These are phyloP conservation scores for Monosporozyma aerobia DNA, from an alignment of 805 yeast species.

Conservation along the genomic window DNA sequence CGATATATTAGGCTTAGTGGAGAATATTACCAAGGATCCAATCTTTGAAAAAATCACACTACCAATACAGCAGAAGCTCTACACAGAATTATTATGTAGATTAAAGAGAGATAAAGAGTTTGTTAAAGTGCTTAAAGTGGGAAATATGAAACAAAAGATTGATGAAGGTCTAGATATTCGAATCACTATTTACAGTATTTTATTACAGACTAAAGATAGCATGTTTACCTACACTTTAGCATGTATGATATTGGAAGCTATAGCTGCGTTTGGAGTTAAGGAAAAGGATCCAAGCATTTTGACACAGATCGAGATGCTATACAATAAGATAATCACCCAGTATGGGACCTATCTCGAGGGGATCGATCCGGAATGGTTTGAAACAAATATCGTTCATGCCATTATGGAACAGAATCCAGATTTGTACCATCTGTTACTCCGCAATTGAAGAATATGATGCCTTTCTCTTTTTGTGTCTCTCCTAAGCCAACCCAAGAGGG, in stretches of 20 bases:
- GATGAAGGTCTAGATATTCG: conserved; percentile 20
- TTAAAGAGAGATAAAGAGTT: conserved; percentile 20
- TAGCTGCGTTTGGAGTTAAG: conserved; percentile 7
- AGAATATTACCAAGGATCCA: not conserved
- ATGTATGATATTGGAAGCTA: conserved; percentile 7
- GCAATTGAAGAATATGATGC: not conserved
- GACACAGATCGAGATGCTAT: not conserved
- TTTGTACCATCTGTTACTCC: not conserved
- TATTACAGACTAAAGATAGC: conserved; percentile 6
- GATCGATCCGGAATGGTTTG: not conserved
- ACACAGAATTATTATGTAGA: not conserved
- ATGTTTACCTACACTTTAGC: conserved; percentile 1
- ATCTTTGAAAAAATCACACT: not conserved
- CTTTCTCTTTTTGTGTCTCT: not conserved
- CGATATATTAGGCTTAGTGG: not conserved
- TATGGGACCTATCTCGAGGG: not conserved
- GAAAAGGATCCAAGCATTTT: conserved; percentile 10
- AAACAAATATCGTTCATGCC: not conserved
- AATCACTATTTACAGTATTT: conserved; percentile 10
- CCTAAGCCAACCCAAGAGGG: not conserved
- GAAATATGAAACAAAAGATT: conserved; percentile 26
- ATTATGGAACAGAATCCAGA: not conserved
- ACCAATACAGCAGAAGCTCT: not conserved
- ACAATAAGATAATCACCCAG: not conserved
- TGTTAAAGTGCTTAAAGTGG: conserved; percentile 22